A percentile compares a stretch with the other conserved stretches of the same genome.
Evolutionary conservation across 2,329 filamentous ascomycete species (phyloP).

Genomic region (Colletotrichum spaethianum): DNA sequence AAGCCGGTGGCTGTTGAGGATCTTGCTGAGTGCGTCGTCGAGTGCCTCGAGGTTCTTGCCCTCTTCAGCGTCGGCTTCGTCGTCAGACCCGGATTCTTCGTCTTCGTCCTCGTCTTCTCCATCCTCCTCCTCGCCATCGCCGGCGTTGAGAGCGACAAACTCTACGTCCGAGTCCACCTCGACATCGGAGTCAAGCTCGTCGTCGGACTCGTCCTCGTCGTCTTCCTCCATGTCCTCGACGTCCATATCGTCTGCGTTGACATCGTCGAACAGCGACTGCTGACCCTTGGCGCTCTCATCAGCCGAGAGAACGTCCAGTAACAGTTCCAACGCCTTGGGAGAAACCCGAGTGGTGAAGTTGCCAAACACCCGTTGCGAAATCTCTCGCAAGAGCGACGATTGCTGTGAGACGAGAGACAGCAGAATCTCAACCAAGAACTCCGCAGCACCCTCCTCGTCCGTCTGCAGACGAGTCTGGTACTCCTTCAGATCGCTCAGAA

Average conservation of each 20-base stretch:
- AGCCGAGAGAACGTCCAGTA: constrained; percentile 79
- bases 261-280: constrained; percentile 84
- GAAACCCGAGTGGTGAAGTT: constrained; percentile 85
- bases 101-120: constrained; percentile 62
- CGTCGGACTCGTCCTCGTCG: constrained; percentile 59
- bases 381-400: constrained; percentile 86
- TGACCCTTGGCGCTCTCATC: constrained; percentile 89
- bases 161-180: constrained; percentile 67
- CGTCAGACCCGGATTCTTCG: constrained; percentile 58
- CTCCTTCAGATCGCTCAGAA: constrained; percentile 84
- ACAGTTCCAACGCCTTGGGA: constrained; percentile 76
- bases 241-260: constrained; percentile 62
- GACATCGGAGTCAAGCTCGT: constrained; percentile 58
- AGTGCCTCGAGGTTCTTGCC: constrained; percentile 65
- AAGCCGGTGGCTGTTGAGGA: constrained; percentile 79
- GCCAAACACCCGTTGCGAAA: constrained; percentile 89
- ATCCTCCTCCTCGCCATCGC: constrained; percentile 59
- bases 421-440: constrained; percentile 87
- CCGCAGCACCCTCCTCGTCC: constrained; percentile 69
- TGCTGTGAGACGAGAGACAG: constrained; percentile 91
- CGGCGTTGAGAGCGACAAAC: constrained; percentile 58
- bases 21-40: constrained; percentile 82
- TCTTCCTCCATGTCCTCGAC: constrained; percentile 56
- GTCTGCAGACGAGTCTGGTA: constrained; percentile 78
- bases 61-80: constrained; percentile 57